Base-by-base conservation (phyloP, 306 rosid species). In the Acacia melanoxylon region DNA sequence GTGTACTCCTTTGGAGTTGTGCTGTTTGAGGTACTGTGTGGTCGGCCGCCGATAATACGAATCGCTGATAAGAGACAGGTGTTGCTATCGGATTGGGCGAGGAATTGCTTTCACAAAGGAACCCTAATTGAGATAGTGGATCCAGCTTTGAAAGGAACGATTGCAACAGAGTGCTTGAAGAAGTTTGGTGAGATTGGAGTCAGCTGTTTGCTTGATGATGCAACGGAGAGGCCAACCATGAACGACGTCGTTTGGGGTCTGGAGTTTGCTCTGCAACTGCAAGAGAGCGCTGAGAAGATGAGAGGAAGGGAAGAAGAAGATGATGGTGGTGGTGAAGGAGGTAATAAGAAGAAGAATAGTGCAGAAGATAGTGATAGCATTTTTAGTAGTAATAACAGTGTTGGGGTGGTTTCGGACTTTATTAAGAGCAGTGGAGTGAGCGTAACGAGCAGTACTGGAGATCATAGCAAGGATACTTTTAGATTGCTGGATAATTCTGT, bases 1-100 rank as follows among this genome's bases (percentile, higher is more conserved):
- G 94, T 93, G 29, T 89, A 93, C 72, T 93, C 95, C 0, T 91
- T 87, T 0, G 94, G 97, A 0, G 92, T 93, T 0, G 91, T 93
- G 6, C 25, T 93, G 12, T 90, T 87, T 1, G 97, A 93, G 81
- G 70, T 87, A 8, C 27, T 93, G 0, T 89, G 91, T 2, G 89
- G 84, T 0, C 82, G 94, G 1, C 89, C 93, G 1, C 89, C 92
- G 0, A 11, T 88, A 2, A 33, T 89, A 0, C 81, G 85, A 0
- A 78, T 68, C 0, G 59, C 63, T 0, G 90, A 84, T 10, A 84
- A 86, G 52, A 81, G 40, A 63, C 89, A 89, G 40, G 85, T 78
- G 72, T 76, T 58, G 35, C 63, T 93, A 0, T 88, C 84, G 4
- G 92, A 83, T 33, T 93, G 96, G 91, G 89, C 84, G 0, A 81